Conservation (phyloP, 2,329 filamentous ascomycete species). For the Trichoderma oligosporum region DNA sequence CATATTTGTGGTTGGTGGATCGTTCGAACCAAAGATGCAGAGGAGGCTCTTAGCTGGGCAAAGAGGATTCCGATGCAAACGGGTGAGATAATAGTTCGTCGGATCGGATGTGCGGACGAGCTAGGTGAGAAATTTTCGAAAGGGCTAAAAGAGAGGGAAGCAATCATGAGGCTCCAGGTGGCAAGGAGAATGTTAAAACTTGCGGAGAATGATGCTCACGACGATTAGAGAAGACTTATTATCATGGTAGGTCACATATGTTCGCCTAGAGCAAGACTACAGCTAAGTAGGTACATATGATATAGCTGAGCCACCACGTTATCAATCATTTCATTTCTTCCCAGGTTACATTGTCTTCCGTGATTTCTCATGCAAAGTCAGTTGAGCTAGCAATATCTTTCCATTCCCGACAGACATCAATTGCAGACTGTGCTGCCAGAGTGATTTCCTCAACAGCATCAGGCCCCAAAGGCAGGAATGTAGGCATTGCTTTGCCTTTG, state of each 20-base stretch:
- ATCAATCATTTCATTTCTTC: too few relatives aligned
- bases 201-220: neutral
- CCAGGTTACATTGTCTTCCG: neutral
- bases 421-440: neutral
- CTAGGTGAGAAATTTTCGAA: conserved; percentile 22
- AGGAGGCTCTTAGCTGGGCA: conserved; percentile 33
- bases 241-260: too few relatives aligned
- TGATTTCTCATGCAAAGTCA: neutral
- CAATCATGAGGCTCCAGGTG: conserved; percentile 17
- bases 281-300: neutral
- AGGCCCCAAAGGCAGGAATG: conserved; percentile 13
- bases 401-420: conserved; percentile 10
- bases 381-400: neutral
- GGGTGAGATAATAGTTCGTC: conserved; percentile 28
- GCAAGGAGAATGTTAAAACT: conserved; percentile 5
- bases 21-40: conserved; percentile 27
- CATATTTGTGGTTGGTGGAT: conserved; percentile 34
- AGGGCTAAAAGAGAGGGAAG: conserved; percentile 20
- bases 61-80: conserved; percentile 29
- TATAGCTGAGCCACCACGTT: too few relatives aligned
- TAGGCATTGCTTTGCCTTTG: conserved; percentile 6
- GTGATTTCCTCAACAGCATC: conserved; percentile 14
- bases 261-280: too few relatives aligned
- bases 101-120: conserved; percentile 25
- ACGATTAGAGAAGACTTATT: neutral